A percentile compares a stretch with the other conserved stretches of the same genome.
Conservation (phyloP, 805 yeast species). For the Zygosaccharomyces bailii region DNA sequence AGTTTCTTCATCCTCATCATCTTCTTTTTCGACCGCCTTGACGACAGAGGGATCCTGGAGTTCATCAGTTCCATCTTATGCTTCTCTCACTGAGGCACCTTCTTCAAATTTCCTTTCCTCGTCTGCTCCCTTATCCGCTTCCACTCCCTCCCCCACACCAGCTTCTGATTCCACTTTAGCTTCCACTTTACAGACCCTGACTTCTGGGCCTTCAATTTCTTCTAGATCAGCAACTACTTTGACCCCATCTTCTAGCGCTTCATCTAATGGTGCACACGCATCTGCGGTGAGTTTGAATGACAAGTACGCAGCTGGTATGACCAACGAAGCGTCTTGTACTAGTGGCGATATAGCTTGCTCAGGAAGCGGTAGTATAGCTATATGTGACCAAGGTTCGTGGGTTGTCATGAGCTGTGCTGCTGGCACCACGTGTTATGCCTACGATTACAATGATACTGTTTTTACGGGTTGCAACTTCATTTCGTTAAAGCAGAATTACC, state of each 20-base stretch:
- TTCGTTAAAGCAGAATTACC: constrained; percentile 33
- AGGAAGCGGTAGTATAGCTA: constrained; percentile 48
- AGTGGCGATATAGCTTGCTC: constrained; percentile 54
- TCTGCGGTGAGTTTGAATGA: constrained; percentile 46
- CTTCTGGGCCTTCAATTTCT: constrained; percentile 6
- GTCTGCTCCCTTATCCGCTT: neutral
- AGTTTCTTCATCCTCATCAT: neutral
- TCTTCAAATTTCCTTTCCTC: no score
- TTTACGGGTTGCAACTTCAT: constrained; percentile 48
- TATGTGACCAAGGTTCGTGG: constrained; percentile 57
- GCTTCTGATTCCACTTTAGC: constrained; percentile 4
- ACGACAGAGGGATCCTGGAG: neutral
- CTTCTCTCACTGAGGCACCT: neutral
- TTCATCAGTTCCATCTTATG: neutral
- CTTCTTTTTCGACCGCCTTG: neutral
- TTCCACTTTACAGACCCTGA: constrained; percentile 11
- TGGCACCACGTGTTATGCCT: constrained; percentile 62
- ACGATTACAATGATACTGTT: constrained; percentile 41
- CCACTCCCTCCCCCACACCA: constrained; percentile 2
- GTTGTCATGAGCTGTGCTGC: constrained; percentile 54
- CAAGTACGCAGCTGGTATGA: constrained; percentile 43
- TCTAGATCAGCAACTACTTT: constrained; percentile 16
- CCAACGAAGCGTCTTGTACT: constrained; percentile 44
- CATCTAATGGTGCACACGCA: constrained; percentile 36
- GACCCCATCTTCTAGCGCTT: constrained; percentile 18